These are phyloP conservation scores for Closterium sp. DNA, from an alignment of 139 green algal genomes.

Conservation along the genomic window DNA sequence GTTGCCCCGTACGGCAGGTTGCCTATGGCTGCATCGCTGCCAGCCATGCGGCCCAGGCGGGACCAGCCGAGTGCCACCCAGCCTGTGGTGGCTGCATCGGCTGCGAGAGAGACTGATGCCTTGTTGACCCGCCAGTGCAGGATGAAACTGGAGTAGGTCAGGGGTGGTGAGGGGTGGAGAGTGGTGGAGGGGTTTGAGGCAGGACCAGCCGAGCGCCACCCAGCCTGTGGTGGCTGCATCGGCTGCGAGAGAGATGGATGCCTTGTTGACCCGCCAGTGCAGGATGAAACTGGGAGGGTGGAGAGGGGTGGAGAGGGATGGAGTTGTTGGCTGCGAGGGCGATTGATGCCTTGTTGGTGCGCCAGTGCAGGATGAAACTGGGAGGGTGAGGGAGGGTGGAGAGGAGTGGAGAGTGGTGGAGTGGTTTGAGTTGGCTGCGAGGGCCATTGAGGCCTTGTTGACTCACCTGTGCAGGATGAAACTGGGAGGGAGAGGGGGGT, in stretches of 20 bases:
- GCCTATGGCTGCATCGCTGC: background rate
- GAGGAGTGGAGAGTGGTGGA: background rate
- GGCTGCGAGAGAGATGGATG: background rate
- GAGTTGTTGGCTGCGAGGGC: background rate
- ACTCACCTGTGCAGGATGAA: background rate
- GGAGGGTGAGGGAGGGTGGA: background rate
- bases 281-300: background rate
- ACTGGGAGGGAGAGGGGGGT: background rate
- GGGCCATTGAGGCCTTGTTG: background rate
- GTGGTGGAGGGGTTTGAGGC: too few species aligned
- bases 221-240: background rate
- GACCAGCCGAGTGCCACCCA: background rate
- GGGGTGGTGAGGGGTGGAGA: too few species aligned
- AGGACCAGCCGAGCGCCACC: background rate
- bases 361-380: background rate
- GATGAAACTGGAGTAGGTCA: too few species aligned
- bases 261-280: background rate
- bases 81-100: background rate
- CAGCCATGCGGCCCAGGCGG: background rate
- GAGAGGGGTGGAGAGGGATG: background rate
- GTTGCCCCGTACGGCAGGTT: background rate
- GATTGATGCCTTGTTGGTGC: background rate
- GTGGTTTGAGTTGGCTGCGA: background rate
- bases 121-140: background rate
- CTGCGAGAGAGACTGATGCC: background rate